phyloP scores from a whole-genome alignment of 208 protist species.

The Crithidia fasciculata region DNA sequence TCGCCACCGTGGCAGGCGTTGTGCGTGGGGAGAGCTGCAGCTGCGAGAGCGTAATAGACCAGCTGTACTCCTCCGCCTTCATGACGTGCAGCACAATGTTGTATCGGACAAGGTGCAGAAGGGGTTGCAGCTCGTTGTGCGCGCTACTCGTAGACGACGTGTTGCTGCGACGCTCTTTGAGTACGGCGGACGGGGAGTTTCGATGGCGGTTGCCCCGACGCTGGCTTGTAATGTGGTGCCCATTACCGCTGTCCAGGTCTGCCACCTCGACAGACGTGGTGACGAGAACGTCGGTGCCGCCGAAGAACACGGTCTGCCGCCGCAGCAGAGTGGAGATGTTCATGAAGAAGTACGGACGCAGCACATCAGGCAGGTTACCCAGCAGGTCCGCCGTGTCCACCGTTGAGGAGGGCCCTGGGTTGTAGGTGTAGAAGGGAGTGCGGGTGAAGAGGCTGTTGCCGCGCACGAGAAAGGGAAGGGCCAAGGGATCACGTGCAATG shows the following conservation, averaged over 20 bases:
- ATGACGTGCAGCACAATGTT: constrained; percentile 64
- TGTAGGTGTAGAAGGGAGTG: constrained; percentile 24
- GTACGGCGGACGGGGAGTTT: neutral
- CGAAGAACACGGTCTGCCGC: constrained; percentile 47
- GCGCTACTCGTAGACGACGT: neutral
- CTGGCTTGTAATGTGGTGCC: constrained; percentile 17
- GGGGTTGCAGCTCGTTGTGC: constrained; percentile 28
- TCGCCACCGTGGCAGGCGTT: neutral
- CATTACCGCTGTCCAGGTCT: constrained; percentile 55
- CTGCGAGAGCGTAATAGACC: constrained; percentile 58
- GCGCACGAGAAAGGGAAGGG: constrained; percentile 67
- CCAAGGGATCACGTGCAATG: constrained; percentile 49
- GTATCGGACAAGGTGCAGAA: constrained; percentile 65
- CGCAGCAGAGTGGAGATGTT: constrained; percentile 74
- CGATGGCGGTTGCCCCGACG: neutral
- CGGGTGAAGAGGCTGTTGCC: constrained; percentile 72
- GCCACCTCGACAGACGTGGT: constrained; percentile 58
- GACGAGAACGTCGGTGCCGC: constrained; percentile 66
- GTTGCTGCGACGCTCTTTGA: neutral
- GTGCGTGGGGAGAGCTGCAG: constrained; percentile 47
- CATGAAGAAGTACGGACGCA: constrained; percentile 66
- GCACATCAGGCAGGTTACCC: constrained; percentile 6
- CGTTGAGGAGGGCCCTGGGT: neutral
- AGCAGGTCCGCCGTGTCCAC: constrained; percentile 9
- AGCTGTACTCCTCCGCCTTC: constrained; percentile 62